Evolutionary conservation across 306 rosid species (phyloP).

Genomic region (Luffa aegyptiaca): DNA sequence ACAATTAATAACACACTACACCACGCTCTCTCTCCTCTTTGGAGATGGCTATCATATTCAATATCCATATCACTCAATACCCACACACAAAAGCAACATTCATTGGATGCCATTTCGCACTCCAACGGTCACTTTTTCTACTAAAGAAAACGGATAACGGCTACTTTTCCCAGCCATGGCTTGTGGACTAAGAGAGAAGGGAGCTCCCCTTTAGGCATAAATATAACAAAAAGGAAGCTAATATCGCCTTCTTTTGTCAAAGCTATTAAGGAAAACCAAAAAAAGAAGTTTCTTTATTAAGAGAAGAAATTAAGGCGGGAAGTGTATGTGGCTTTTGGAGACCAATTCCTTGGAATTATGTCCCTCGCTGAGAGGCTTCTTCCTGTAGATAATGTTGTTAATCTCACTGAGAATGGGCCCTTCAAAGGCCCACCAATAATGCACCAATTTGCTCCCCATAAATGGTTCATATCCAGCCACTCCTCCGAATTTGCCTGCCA

Average conservation of each 20-base stretch:
- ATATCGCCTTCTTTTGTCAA: neutral
- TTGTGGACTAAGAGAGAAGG: neutral
- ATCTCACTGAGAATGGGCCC: slow-evolving; percentile 85
- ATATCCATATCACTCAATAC: slow-evolving; percentile 16
- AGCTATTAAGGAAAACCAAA: neutral
- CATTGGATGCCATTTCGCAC: slow-evolving; percentile 25
- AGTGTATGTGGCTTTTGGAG: slow-evolving; percentile 71
- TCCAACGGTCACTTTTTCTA: slow-evolving; percentile 30
- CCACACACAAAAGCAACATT: neutral
- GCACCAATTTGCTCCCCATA: slow-evolving; percentile 94
- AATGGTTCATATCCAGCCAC: slow-evolving; percentile 70
- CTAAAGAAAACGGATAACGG: slow-evolving; percentile 17
- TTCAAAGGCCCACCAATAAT: slow-evolving; percentile 48
- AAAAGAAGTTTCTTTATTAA: neutral
- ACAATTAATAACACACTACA: slow-evolving; percentile 1
- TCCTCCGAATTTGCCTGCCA: slow-evolving; percentile 62
- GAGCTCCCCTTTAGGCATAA: neutral
- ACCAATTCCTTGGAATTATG: slow-evolving; percentile 72
- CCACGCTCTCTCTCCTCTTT: slow-evolving; percentile 74
- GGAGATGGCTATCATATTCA: slow-evolving; percentile 52
- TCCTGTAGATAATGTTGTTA: slow-evolving; percentile 50
- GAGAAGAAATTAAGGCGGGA: slow-evolving; percentile 54
- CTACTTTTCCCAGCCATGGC: slow-evolving; percentile 14
- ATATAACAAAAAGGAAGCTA: neutral
- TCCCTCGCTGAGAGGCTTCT: slow-evolving; percentile 50